phyloP scores from a whole-genome alignment of 257 asterid genomes.

The Solanum sejunctum region DNA sequence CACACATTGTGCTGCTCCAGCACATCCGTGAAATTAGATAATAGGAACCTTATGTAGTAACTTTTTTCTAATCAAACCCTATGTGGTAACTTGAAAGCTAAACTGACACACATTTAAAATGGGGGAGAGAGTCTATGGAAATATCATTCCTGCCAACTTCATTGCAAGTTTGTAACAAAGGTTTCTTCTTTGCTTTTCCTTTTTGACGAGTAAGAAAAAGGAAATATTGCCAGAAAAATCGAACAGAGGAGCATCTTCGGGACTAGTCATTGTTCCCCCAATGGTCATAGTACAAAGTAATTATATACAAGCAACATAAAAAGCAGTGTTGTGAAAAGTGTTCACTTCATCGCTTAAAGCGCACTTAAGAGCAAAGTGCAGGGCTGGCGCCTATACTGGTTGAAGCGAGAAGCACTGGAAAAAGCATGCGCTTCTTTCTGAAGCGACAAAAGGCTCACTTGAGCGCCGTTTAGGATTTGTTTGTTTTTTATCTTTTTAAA shows the following conservation, averaged over 20 bases:
- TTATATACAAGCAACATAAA: not conserved
- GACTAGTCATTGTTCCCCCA: not conserved
- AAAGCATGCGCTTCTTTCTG: too few species aligned
- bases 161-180: not conserved
- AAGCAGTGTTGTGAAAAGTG: too few species aligned
- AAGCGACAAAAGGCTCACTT: too few species aligned
- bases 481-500: too few species aligned
- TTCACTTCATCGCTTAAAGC: too few species aligned
- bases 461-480: too few species aligned
- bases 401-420: too few species aligned
- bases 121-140: not conserved
- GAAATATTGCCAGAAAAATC: not conserved
- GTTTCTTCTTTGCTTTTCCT: not conserved
- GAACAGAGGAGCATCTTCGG: not conserved
- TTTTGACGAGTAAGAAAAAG: not conserved
- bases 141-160: not conserved
- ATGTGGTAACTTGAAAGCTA: not conserved
- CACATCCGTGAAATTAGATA: not conserved
- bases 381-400: too few species aligned
- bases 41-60: not conserved
- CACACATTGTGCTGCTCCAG: slow-evolving; percentile 54
- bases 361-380: too few species aligned
- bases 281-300: not conserved
- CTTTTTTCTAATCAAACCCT: not conserved
- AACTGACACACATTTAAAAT: not conserved